phyloP scores from a whole-genome alignment of 2,329 filamentous ascomycete genomes.

The Penicillium sp. region DNA sequence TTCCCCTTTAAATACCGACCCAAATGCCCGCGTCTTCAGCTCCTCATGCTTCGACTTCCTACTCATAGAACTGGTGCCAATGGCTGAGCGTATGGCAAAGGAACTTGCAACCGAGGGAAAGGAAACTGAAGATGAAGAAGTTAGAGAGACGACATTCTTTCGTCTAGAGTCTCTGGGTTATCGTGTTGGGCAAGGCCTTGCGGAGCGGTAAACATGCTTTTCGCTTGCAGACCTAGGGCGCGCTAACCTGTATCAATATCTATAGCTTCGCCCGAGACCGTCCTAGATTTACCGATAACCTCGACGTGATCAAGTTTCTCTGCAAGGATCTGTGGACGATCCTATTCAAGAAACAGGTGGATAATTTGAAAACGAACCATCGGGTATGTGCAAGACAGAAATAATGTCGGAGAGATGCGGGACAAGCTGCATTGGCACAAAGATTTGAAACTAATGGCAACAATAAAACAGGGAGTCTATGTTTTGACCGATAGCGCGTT shows the following conservation, averaged over 20 bases:
- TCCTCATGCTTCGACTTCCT: conserved; percentile 89
- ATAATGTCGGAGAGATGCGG: not conserved
- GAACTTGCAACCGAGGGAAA: conserved; percentile 52
- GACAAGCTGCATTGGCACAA: not conserved
- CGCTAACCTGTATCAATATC: not conserved
- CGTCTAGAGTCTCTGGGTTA: conserved; percentile 83
- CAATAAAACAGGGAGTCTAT: conserved; percentile 70
- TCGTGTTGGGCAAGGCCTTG: conserved; percentile 85
- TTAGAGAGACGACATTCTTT: conserved; percentile 80
- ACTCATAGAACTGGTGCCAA: conserved; percentile 92
- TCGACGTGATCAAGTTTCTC: conserved; percentile 96
- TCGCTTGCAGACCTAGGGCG: not conserved
- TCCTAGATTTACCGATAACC: conserved; percentile 83
- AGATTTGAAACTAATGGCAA: not conserved
- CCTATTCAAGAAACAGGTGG: conserved; percentile 93
- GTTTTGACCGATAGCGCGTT: conserved; percentile 93
- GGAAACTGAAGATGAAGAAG: conserved; percentile 60
- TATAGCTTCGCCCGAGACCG: conserved; percentile 57
- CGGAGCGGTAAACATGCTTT: conserved; percentile 65
- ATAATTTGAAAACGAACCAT: conserved; percentile 98
- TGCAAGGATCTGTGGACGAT: conserved; percentile 98
- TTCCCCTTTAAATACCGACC: conserved; percentile 69
- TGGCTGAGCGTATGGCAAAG: conserved; percentile 80
- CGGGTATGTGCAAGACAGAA: conserved; percentile 53
- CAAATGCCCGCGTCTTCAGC: conserved; percentile 71